Evolutionary conservation across 176 grass and related monocot species (phyloP).

Genomic region (Olyra latifolia): DNA sequence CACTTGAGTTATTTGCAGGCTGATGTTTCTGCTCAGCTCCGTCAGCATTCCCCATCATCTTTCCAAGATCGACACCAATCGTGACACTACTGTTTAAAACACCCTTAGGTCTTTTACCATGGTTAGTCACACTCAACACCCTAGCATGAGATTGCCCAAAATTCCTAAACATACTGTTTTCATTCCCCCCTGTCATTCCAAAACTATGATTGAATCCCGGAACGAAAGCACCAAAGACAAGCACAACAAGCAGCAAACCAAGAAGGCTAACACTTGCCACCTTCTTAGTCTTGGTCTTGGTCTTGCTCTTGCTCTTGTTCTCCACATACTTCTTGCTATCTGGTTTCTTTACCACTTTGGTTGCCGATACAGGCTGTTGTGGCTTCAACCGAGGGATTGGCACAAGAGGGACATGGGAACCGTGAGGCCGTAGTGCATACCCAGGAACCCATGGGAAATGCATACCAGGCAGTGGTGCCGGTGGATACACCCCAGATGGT

Average conservation of each 20-base stretch:
- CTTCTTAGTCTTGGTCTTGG: slow-evolving; percentile 83
- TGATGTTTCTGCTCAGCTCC: slow-evolving; percentile 31
- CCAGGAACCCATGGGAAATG: slow-evolving; percentile 92
- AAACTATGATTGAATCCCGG: slow-evolving; percentile 55
- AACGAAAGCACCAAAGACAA: slow-evolving; percentile 62
- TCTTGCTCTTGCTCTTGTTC: slow-evolving; percentile 53
- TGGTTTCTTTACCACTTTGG: slow-evolving; percentile 62
- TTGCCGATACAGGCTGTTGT: slow-evolving; percentile 42
- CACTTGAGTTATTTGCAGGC: slow-evolving; percentile 56
- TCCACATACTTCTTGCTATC: slow-evolving; percentile 56
- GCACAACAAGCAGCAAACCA: slow-evolving; percentile 61
- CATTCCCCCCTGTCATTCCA: slow-evolving; percentile 32
- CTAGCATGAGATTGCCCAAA: slow-evolving; percentile 51
- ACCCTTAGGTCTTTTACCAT: slow-evolving; percentile 37
- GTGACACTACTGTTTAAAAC: slow-evolving; percentile 45
- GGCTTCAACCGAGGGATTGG: slow-evolving; percentile 84
- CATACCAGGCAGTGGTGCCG: slow-evolving; percentile 38
- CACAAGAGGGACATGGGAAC: slow-evolving; percentile 74
- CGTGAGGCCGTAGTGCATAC: slow-evolving; percentile 71
- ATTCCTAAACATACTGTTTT: slow-evolving; percentile 36
- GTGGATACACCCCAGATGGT: slow-evolving; percentile 59
- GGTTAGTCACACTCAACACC: slow-evolving; percentile 53
- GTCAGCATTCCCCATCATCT: slow-evolving; percentile 2
- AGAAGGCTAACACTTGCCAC: slow-evolving; percentile 83
- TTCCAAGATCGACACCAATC: slow-evolving; percentile 27